These are phyloP conservation scores for Pythium dissimile DNA, from an alignment of 352 stramenopile genomes.

Conservation along the genomic window DNA sequence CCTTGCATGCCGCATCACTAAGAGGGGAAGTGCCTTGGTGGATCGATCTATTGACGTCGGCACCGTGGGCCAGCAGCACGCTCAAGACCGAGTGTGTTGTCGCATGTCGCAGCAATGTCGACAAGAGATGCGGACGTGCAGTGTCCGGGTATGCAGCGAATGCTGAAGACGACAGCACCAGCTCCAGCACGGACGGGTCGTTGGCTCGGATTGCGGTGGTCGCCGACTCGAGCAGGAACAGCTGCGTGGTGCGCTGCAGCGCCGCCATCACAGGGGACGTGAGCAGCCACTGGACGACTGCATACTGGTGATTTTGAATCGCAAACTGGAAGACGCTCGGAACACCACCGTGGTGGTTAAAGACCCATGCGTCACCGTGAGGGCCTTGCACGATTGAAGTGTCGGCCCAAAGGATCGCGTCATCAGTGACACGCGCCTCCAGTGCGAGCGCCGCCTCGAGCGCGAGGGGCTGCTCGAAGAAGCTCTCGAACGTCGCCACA, in stretches of 20 bases:
- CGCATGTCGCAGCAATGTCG: background rate
- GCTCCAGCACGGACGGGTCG: background rate
- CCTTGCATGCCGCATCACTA: background rate
- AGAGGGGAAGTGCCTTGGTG: background rate
- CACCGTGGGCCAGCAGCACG: background rate
- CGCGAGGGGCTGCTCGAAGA: constrained; percentile 1
- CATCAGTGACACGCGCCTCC: background rate
- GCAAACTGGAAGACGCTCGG: background rate
- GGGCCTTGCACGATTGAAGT: background rate
- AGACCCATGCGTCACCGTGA: background rate
- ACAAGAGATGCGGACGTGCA: background rate
- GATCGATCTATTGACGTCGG: background rate
- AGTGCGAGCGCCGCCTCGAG: background rate
- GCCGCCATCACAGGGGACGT: background rate
- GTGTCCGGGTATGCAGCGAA: background rate
- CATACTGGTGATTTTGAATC: background rate
- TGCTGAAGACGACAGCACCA: background rate
- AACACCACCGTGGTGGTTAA: background rate
- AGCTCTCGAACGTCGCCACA: background rate
- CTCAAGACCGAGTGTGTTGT: background rate
- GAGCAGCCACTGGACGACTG: constrained; percentile 2
- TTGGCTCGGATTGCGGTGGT: background rate
- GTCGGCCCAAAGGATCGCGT: background rate
- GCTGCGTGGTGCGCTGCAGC: background rate
- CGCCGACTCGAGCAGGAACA: background rate